Evolutionary conservation across 495 filamentous ascomycete species (phyloP), one percentile per base, ranked within the genome.

Genomic region (Annulohypoxylon nitens): DNA sequence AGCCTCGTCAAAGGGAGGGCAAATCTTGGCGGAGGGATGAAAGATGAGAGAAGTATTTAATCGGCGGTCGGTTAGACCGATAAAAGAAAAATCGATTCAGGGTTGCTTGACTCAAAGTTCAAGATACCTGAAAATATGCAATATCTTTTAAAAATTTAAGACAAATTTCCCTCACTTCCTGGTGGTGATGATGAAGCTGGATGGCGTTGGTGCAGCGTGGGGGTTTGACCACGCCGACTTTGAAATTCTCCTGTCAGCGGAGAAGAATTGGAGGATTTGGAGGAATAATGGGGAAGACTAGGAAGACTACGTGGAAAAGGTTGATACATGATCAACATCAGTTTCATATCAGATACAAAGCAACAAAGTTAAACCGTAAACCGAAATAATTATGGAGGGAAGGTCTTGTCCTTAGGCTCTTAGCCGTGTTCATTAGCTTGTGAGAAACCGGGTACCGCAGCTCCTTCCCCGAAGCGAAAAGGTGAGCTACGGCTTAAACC

Each of bases 361-460:
- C 25, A 66, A 66, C 61, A 69, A 64, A 57, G 70, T 64, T 64
- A 73, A 39, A 66, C 71, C 66, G 55, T 64, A 73, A 39, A 66
- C 71, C 66, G 55, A 70, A 48, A 74, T 47, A 61, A 67, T 53
- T 62, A 70, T 63, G 63, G 57, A 67, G 62, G 58, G 41, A 64
- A 63, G 50, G 39, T 43, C 47, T 57, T 12, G 57, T 30, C 65
- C 50, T 66, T 74, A 62, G 55, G 57, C 30, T 66, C 50, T 66
- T 74, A 62, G 55, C 58, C 48, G 50, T 48, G 48, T 62, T 62
- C 23, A 67, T 60, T 67, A 70, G 55, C 55, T 69, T 64, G 61
- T 33, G 65, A 67, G 48, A 47, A 54, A 61, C 43, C 61, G 60
- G 53, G 60, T 43, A 53, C 48, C 16, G 72, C 67, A 67, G 67